Conservation (phyloP, 2,329 filamentous ascomycete genomes). For the Nemania serpens region DNA sequence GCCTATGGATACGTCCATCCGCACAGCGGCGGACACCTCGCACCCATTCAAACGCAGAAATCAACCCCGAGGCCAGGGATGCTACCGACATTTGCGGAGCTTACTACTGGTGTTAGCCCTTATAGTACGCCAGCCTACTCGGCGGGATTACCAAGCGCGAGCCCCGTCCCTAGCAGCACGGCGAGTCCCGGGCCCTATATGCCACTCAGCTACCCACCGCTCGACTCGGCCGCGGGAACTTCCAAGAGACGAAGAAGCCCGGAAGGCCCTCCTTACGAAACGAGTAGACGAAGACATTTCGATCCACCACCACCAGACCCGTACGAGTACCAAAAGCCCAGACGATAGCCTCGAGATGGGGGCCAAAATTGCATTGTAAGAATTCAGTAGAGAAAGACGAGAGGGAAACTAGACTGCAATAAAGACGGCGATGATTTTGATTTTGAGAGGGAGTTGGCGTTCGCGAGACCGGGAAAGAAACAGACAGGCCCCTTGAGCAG, state of each 20-base stretch:
- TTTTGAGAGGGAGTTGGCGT: constrained; percentile 13
- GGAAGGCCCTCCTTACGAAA: constrained; percentile 40
- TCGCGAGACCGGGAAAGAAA: constrained; percentile 14
- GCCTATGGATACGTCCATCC: constrained; percentile 41
- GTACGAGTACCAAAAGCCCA: constrained; percentile 28
- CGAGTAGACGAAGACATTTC: constrained; percentile 27
- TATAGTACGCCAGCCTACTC: constrained; percentile 64
- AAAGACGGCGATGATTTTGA: constrained; percentile 17
- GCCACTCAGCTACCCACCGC: constrained; percentile 42
- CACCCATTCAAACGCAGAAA: constrained; percentile 56
- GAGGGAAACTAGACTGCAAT: constrained; percentile 16
- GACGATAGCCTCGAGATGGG: constrained; percentile 23
- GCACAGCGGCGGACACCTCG: constrained; percentile 49
- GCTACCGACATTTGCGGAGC: constrained; percentile 65
- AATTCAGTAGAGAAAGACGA: constrained; percentile 8
- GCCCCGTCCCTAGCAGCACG: constrained; percentile 46
- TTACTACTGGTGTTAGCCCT: constrained; percentile 66
- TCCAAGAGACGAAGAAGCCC: constrained; percentile 60
- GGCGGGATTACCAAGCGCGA: constrained; percentile 46
- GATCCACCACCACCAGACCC: constrained; percentile 25
- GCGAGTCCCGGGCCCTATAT: constrained; percentile 51
- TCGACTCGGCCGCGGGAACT: constrained; percentile 45
- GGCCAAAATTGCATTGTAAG: constrained; percentile 5
- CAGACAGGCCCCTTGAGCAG: neutral
- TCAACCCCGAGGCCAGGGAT: constrained; percentile 48